Base-by-base conservation (phyloP, 169 alveolate species). In the Plasmodium adleri region DNA sequence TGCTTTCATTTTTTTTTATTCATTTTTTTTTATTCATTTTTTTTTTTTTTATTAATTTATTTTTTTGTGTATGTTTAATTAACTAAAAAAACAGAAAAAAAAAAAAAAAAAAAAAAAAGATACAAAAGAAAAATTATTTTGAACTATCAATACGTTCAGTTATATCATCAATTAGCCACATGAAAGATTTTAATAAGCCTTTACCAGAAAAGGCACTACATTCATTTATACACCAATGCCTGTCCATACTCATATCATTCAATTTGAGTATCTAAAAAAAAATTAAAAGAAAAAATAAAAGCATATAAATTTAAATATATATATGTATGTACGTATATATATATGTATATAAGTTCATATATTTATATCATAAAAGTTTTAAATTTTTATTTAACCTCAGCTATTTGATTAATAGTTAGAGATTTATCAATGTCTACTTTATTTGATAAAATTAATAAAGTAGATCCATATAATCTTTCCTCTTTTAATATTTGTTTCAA, bases 221-320 rank as follows among this genome's bases (percentile, higher is more conserved):
- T 22, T 98, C 96, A 60, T 94, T 93, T 50, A 98, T 96, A 58
- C 96, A 95, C 99, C 99, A 98, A 90, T 97, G 99, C 73, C 99
- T 95, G 26, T 95, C 90, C 60, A 93, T 91, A 24, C 88, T 88
- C 63, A 92, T 94, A 49, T 91, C 88, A 50, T 96, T 96, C 78
- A 96, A 72, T 74, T 95, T 96, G 78, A 95, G 90, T 66, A 76
- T 72, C 93, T 88, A 67, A 17, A 62, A 68, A 47, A 39, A 20
- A 52, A 9, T n/a, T 12, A 15, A 20, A 63, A 15, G 32, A 3
- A 9, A 9, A 52, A 15, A 28, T 50, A 1, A 24, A 66, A 15
- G 26, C 52, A 15, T 49, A 32, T 39, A 22, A 26, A 50, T 49
- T 6, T 20, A 71, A 49, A 24, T 20, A 24, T 58, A 71, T 78